Evolutionary conservation across 106 monocot genomes (phyloP).

Genomic region (Xerophyta viscosa): DNA sequence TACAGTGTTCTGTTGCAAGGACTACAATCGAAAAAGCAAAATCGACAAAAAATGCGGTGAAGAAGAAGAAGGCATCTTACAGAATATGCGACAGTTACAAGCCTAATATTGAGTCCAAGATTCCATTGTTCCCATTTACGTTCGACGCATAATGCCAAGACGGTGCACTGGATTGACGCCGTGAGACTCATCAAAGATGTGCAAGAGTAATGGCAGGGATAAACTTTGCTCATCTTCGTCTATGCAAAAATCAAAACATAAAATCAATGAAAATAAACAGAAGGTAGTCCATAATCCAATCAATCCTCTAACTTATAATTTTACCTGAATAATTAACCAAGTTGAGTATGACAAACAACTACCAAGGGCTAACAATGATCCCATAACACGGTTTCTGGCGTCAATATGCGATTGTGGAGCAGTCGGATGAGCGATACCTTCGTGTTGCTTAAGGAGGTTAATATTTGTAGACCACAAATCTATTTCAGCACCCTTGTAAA

Average conservation of each 20-base stretch:
- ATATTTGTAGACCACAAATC: constrained; percentile 13
- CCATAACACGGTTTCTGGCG: constrained; percentile 7
- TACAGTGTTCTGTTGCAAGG: too few relatives aligned
- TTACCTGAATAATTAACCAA: constrained; percentile 43
- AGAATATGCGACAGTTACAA: constrained; percentile 15
- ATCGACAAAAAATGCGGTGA: too few relatives aligned
- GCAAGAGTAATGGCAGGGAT: constrained; percentile 26
- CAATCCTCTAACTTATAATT: not conserved
- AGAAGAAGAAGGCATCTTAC: too few relatives aligned
- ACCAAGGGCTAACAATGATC: constrained; percentile 13
- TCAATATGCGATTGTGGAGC: not conserved
- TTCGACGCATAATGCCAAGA: constrained; percentile 9
- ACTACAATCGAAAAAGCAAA: too few relatives aligned
- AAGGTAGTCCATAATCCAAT: not conserved
- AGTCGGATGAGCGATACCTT: not conserved
- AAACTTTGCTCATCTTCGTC: constrained; percentile 24
- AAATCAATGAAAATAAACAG: not conserved
- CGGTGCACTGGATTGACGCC: constrained; percentile 11
- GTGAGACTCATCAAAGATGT: constrained; percentile 26
- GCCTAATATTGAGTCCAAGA: constrained; percentile 23
- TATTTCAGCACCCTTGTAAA: constrained; percentile 29
- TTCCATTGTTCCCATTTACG: constrained; percentile 17
- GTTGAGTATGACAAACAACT: constrained; percentile 22
- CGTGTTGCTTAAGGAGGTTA: constrained; percentile 2
- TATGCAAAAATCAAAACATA: constrained; percentile 8